Conservation (phyloP, 163 green algal species). For the Scenedesmus sp. region DNA sequence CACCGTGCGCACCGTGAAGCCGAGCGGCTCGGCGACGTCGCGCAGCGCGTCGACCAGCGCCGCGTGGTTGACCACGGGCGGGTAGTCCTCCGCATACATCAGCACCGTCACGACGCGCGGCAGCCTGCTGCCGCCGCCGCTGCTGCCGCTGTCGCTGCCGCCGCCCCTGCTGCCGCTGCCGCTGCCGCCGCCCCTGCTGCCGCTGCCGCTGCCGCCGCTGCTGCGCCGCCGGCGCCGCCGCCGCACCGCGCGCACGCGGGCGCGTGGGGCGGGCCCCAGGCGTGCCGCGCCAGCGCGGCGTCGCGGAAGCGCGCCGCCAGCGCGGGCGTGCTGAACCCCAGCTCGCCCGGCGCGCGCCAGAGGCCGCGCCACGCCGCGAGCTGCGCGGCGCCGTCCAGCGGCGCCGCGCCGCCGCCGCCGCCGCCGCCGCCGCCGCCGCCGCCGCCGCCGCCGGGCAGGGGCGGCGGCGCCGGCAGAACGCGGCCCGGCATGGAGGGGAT, state of each 20-base stretch:
- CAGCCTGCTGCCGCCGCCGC: constrained; percentile 1
- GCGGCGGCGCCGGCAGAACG: background rate
- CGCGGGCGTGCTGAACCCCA: constrained; percentile 9
- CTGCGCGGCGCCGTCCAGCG: no score
- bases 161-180: constrained; percentile 3
- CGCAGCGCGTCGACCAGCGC: constrained; percentile 60
- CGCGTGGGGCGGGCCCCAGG: constrained; percentile 7
- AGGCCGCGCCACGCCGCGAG: background rate
- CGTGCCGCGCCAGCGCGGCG: constrained; percentile 12
- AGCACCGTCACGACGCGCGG: constrained; percentile 50
- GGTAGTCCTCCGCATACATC: constrained; percentile 54
- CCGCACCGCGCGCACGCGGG: no score
- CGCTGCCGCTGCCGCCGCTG: background rate
- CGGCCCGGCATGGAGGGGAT: constrained; percentile 17
- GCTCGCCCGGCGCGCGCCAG: background rate
- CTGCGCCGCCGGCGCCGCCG: background rate
- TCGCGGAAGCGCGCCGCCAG: constrained; percentile 10
- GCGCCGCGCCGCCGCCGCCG: background rate
- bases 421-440: background rate
- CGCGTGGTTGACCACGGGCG: constrained; percentile 47
- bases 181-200: constrained; percentile 36
- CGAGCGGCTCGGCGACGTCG: constrained; percentile 52
- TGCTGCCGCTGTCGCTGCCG: constrained; percentile 1
- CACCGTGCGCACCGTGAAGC: constrained; percentile 57
- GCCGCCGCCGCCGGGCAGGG: background rate